phyloP scores from a whole-genome alignment of 169 alveolate genomes.

The Perkinsus marinus region DNA sequence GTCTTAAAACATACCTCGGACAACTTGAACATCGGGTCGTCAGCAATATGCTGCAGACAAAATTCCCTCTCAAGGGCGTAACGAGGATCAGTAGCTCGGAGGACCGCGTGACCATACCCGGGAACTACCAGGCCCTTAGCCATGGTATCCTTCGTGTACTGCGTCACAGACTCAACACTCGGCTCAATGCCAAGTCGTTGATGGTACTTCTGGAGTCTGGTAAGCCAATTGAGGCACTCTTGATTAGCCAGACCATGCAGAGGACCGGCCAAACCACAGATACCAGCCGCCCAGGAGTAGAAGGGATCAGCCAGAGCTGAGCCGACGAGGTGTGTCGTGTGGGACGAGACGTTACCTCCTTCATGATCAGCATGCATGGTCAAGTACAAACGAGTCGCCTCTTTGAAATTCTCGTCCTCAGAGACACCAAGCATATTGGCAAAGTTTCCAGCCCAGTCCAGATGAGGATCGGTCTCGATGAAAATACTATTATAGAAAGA shows the following conservation, averaged over 20 bases:
- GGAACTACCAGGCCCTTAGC: conserved; percentile 77
- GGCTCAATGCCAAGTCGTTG: conserved; percentile 37
- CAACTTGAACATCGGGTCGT: background rate
- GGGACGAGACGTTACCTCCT: conserved; percentile 90
- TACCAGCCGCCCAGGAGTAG: conserved; percentile 66
- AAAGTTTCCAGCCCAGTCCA: background rate
- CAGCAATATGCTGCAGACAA: background rate
- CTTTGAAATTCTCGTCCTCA: background rate
- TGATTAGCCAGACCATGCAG: conserved; percentile 87
- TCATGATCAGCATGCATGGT: conserved; percentile 73
- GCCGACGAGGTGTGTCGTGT: conserved; percentile 78
- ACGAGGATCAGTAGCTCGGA: conserved; percentile 88
- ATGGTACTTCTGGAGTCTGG: conserved; percentile 50
- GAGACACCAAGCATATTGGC: background rate
- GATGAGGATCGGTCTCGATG: background rate
- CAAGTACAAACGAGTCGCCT: conserved; percentile 38
- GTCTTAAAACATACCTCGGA: background rate
- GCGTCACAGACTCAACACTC: background rate
- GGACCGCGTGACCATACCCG: conserved; percentile 94
- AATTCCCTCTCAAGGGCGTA: background rate
- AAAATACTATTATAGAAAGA: conserved; percentile 24
- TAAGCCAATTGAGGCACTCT: conserved; percentile 79
- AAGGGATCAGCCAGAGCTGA: conserved; percentile 83
- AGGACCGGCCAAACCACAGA: conserved; percentile 83
- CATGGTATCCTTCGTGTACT: conserved; percentile 29